phyloP scores from a whole-genome alignment of 208 protist genomes.

The Trichomonas tenax region DNA sequence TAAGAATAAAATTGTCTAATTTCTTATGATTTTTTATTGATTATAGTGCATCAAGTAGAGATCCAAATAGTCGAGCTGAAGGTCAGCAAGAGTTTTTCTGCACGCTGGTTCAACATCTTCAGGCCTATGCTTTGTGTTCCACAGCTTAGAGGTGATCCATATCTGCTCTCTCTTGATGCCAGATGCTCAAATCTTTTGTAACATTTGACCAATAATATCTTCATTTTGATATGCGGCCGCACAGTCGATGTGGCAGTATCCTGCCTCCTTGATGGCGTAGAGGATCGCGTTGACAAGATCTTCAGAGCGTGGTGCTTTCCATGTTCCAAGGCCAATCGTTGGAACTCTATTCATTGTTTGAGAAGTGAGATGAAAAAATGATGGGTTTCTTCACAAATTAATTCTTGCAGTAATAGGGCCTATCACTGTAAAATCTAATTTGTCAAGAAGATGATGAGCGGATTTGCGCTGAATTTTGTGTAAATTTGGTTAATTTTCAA shows the following conservation, averaged over 20 bases:
- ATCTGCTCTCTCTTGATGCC: background rate
- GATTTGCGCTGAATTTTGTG: too few relatives aligned
- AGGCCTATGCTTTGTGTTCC: background rate
- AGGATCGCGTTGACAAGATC: background rate
- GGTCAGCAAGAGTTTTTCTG: conserved; percentile 9
- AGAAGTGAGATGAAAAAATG: background rate
- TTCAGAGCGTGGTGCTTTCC: background rate
- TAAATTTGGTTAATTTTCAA: too few relatives aligned
- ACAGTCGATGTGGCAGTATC: conserved; percentile 32
- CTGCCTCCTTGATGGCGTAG: conserved; percentile 10
- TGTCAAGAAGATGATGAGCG: too few relatives aligned
- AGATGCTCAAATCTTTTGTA: background rate
- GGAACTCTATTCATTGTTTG: background rate
- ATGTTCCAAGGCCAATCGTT: background rate
- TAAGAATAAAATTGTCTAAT: too few relatives aligned
- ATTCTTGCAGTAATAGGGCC: too few relatives aligned
- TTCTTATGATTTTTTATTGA: too few relatives aligned
- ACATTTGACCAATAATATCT: conserved; percentile 23
- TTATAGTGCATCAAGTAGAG: background rate
- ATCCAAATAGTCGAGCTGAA: conserved; percentile 29
- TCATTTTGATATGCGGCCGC: conserved; percentile 28
- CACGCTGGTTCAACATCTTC: background rate
- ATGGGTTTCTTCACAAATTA: background rate
- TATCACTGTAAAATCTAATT: too few relatives aligned
- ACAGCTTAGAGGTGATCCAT: background rate